Evolutionary conservation across 1,139 yeast genomes (phyloP).

Genomic region (Kluyveromyces sp.): DNA sequence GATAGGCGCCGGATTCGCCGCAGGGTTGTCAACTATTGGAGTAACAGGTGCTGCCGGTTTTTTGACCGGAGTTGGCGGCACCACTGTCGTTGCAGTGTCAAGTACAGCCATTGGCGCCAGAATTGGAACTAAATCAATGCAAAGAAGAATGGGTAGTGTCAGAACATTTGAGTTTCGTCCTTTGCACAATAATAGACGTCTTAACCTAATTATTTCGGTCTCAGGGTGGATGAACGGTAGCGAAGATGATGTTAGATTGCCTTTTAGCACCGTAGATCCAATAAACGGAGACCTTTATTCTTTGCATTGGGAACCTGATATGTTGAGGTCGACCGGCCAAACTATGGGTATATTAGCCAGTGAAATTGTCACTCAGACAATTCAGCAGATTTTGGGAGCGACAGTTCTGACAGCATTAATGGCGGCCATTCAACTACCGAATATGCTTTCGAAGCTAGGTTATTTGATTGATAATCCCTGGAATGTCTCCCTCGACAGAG

Average conservation of each 20-base stretch:
- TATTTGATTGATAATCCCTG: constrained; percentile 94
- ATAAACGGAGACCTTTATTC: constrained; percentile 95
- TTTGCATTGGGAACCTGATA: constrained; percentile 95
- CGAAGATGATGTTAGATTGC: constrained; percentile 91
- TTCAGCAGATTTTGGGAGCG: constrained; percentile 91
- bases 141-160: constrained; percentile 82
- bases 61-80: constrained; percentile 95
- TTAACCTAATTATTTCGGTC: constrained; percentile 82
- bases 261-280: constrained; percentile 94
- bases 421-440: constrained; percentile 93
- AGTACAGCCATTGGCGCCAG: constrained; percentile 88
- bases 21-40: constrained; percentile 93
- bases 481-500: constrained; percentile 94
- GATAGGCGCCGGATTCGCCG: constrained; percentile 97
- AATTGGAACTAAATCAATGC: constrained; percentile 82
- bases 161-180: constrained; percentile 92
- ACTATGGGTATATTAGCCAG: constrained; percentile 89
- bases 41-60: constrained; percentile 87
- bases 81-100: constrained; percentile 86
- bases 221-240: constrained; percentile 98
- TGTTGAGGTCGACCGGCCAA: constrained; percentile 93
- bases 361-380: constrained; percentile 85
- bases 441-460: constrained; percentile 82
- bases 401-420: constrained; percentile 87
- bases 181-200: constrained; percentile 80